Percentiles rank a stretch among this genome's conserved stretches.
Evolutionary conservation across 2,329 filamentous ascomycete species (phyloP).

Genomic region (Metarhizium robertsii): DNA sequence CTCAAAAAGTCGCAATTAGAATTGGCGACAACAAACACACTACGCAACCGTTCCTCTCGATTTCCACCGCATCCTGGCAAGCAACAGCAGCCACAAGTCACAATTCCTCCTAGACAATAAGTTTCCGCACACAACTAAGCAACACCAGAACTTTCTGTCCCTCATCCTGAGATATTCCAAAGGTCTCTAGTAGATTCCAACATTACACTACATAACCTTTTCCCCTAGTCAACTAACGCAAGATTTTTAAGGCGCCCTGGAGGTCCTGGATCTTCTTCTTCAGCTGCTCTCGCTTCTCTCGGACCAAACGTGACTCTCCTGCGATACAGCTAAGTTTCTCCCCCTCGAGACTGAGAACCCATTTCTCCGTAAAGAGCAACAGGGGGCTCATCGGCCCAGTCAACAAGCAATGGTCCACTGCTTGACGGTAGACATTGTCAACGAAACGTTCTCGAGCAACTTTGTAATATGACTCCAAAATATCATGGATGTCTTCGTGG

Average conservation of each 20-base stretch:
- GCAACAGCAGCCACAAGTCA: no score
- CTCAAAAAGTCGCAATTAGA: no score
- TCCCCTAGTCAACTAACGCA: neutral
- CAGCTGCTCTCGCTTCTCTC: neutral
- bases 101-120: no score
- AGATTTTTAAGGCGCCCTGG: constrained; percentile 2
- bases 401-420: constrained; percentile 3
- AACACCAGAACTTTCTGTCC: no score
- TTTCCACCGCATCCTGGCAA: no score
- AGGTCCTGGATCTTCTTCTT: constrained; percentile 3
- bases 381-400: constrained; percentile 2
- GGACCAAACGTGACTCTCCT: neutral
- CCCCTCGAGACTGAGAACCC: constrained; percentile 1
- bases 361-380: constrained; percentile 1
- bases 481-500: constrained; percentile 48
- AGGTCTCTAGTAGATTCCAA: no score
- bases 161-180: no score
- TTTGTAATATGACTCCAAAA: constrained; percentile 52
- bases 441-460: constrained; percentile 52
- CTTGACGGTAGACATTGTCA: constrained; percentile 52
- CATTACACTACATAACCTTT: neutral
- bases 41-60: no score
- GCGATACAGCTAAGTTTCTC: neutral
- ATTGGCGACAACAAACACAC: no score
- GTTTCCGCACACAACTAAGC: no score